Evolutionary conservation across 2,329 filamentous ascomycete species (phyloP), one percentile per base, ranked within the genome.

Genomic region (Lachnellula occidentalis): DNA sequence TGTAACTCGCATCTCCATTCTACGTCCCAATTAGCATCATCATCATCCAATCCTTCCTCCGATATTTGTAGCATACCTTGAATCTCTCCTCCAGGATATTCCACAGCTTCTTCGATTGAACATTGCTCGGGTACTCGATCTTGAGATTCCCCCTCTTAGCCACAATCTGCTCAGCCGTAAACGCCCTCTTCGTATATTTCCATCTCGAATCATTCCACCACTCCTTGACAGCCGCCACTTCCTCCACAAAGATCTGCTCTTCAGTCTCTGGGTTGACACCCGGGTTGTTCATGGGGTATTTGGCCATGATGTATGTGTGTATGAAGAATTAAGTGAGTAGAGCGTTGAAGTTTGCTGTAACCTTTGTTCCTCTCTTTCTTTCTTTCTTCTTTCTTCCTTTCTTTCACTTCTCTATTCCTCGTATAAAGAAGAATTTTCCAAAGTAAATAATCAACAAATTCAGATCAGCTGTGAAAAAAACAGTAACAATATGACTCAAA

Each of bases 121-220:
- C 77, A 72, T 95, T 95, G 76, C 92, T 94, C 19, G 94, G 87
- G 71, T 97, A 97, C 60, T 95, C 81, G 65, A 97, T 87, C 74
- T 87, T 90, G 66, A 99, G 77, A 68, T 88, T 92, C 55, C 94
- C 94, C 69, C 94, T 81, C 82, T 99, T 99, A 50, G 89, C 86
- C 60, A 95, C 94, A 69, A 99, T 97, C 76, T 95, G 89, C 79
- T 97, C 94, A 34, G 94, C 91, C 4, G 92, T 96, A 72, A 94
- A 99, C 22, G 94, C 86, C 55, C 94, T 82, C 76, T 88, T 92
- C 66, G 94, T 99, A 74, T 90, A 83, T 70, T 89, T 82, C 94
- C 94, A 99, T 79, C 94, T 82, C 54, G 90, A 83, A 66, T 95
- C 89, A 51, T 78, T 80, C 94, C 94, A 99, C 94, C 94, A 99